phyloP scores from a whole-genome alignment of 441 rosid species.

The Syzygium syzygioides region DNA sequence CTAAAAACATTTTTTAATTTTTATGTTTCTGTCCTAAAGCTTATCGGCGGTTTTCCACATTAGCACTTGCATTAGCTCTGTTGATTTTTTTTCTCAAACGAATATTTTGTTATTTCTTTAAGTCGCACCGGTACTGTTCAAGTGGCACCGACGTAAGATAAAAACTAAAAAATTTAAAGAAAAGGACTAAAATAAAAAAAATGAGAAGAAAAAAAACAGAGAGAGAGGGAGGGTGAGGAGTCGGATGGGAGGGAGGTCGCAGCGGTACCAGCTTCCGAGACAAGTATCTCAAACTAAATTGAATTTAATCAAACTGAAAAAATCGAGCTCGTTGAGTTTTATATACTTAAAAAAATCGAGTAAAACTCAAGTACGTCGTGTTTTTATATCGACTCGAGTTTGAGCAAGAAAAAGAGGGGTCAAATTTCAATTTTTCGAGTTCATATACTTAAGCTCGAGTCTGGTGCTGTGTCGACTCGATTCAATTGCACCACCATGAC shows the following conservation, averaged over 20 bases:
- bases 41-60: background rate
- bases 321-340: accelerated
- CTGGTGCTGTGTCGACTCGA: accelerated
- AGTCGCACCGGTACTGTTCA: accelerated
- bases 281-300: no score
- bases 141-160: background rate
- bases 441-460: accelerated
- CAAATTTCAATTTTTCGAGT: background rate
- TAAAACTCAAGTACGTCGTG: accelerated
- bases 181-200: no score
- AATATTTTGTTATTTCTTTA: background rate
- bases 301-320: background rate
- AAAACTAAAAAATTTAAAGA: no score
- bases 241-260: accelerated
- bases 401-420: accelerated
- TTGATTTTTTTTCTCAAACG: background rate
- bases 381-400: background rate
- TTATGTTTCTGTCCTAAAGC: background rate
- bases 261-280: background rate
- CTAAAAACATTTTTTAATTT: background rate
- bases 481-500: background rate
- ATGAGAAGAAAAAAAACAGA: no score
- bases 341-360: background rate
- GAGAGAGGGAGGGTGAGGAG: background rate
- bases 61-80: background rate